phyloP scores from a whole-genome alignment of 192 early-diverging fungal species.

The Backusella psychrophila region DNA sequence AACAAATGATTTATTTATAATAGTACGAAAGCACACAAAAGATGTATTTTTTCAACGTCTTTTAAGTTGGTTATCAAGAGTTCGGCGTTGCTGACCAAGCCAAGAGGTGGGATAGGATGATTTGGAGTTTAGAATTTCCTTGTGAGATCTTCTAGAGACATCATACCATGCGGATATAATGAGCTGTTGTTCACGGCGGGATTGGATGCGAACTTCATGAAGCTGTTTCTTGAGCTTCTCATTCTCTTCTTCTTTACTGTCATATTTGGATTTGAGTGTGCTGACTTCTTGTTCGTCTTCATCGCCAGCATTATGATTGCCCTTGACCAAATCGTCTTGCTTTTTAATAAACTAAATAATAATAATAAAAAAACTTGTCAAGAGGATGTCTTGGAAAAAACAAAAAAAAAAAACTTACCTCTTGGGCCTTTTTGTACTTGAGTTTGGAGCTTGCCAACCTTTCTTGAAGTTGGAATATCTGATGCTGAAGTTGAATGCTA shows the following conservation, averaged over 20 bases:
- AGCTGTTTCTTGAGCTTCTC: slow-evolving; percentile 37
- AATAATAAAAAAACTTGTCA: background rate
- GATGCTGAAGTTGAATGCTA: slow-evolving; percentile 42
- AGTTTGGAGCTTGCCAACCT: slow-evolving; percentile 11
- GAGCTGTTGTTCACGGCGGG: slow-evolving; percentile 73
- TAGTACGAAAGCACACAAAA: background rate
- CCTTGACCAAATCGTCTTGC: slow-evolving; percentile 38
- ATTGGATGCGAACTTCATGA: slow-evolving; percentile 65
- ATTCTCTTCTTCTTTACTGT: slow-evolving; percentile 42
- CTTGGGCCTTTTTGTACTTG: slow-evolving; percentile 26
- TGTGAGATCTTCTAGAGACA: slow-evolving; percentile 41
- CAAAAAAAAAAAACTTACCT: slow-evolving; percentile 16
- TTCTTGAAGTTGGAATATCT: slow-evolving; percentile 38
- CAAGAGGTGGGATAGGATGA: slow-evolving; percentile 57
- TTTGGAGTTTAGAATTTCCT: slow-evolving; percentile 54
- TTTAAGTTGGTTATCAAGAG: slow-evolving; percentile 55
- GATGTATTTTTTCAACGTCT: slow-evolving; percentile 22
- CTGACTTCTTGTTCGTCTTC: slow-evolving; percentile 57
- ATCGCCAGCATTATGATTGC: slow-evolving; percentile 28
- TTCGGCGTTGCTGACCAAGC: slow-evolving; percentile 71
- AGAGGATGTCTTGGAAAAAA: background rate
- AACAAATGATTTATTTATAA: background rate
- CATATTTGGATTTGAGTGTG: slow-evolving; percentile 49
- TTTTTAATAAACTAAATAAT: slow-evolving; percentile 34
- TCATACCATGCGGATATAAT: slow-evolving; percentile 85